Percentiles rank a stretch among this genome's conserved stretches.
Conservation (phyloP, 352 stramenopile species). For the Vaucheria bursata region DNA sequence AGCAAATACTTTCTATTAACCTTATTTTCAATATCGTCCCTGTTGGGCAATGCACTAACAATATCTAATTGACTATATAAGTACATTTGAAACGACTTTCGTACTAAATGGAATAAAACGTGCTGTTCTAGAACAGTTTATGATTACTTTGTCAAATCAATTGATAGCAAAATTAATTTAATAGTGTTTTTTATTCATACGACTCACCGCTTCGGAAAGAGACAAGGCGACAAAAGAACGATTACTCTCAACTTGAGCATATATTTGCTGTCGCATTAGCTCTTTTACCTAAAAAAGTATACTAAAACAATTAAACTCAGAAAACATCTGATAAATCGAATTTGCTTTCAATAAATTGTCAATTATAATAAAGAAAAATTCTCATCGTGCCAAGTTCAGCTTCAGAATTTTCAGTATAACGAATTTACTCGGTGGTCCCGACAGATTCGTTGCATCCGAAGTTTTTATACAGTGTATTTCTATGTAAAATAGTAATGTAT, state of each 20-base stretch:
- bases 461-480: background rate
- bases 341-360: too few relatives aligned
- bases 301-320: background rate
- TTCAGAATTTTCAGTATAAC: too few relatives aligned
- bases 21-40: background rate
- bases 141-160: background rate
- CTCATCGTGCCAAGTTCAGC: too few relatives aligned
- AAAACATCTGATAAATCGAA: background rate
- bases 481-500: background rate
- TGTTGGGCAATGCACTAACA: background rate
- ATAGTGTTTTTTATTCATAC: background rate
- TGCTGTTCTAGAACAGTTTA: background rate
- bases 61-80: background rate
- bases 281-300: constrained; percentile 35
- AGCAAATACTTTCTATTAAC: too few relatives aligned
- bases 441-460: too few relatives aligned
- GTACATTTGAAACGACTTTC: background rate
- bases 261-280: constrained; percentile 53
- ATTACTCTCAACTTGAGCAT: constrained; percentile 67
- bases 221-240: constrained; percentile 87
- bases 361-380: background rate
- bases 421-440: too few relatives aligned
- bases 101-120: background rate
- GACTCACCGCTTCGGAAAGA: constrained; percentile 88
- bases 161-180: background rate